Evolutionary conservation across 805 yeast species (phyloP).

Genomic region (Saccharomycodes ludwigii): DNA sequence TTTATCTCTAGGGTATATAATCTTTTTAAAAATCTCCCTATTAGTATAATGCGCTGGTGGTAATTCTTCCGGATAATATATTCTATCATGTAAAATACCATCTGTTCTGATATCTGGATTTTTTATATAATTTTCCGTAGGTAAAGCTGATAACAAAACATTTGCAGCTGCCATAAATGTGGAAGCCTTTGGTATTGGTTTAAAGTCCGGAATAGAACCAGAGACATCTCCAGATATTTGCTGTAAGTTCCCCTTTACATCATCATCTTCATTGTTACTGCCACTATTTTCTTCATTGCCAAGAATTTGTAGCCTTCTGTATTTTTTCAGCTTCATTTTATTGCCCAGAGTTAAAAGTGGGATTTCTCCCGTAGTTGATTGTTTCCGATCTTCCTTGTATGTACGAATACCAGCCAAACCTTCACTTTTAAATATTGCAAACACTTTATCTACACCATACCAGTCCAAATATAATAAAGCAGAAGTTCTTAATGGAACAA

Average conservation of each 20-base stretch:
- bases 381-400: slow-evolving; percentile 14
- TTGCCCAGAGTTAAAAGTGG: slow-evolving; percentile 18
- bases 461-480: slow-evolving; percentile 80
- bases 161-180: slow-evolving; percentile 69
- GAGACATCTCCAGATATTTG: slow-evolving; percentile 2
- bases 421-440: slow-evolving; percentile 9
- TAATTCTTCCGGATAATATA: slow-evolving; percentile 52
- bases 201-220: slow-evolving; percentile 14
- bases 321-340: slow-evolving; percentile 13
- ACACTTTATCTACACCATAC: slow-evolving; percentile 19
- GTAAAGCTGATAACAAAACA: slow-evolving; percentile 69
- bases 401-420: slow-evolving; percentile 45
- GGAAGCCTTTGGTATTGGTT: slow-evolving; percentile 59
- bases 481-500: slow-evolving; percentile 86
- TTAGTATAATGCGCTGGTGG: slow-evolving; percentile 39
- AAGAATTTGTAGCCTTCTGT: slow-evolving; percentile 16
- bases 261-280: slow-evolving; percentile 1
- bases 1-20: slow-evolving; percentile 22
- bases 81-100: slow-evolving; percentile 70
- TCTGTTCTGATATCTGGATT: slow-evolving; percentile 56
- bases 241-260: slow-evolving; percentile 5
- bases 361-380: slow-evolving; percentile 12
- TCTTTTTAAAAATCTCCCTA: slow-evolving; percentile 16
- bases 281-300: slow-evolving; percentile 8
- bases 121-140: slow-evolving; percentile 50